phyloP scores from a whole-genome alignment of 2,329 filamentous ascomycete species.

The Ophiocordyceps polyrhachis-furcata region DNA sequence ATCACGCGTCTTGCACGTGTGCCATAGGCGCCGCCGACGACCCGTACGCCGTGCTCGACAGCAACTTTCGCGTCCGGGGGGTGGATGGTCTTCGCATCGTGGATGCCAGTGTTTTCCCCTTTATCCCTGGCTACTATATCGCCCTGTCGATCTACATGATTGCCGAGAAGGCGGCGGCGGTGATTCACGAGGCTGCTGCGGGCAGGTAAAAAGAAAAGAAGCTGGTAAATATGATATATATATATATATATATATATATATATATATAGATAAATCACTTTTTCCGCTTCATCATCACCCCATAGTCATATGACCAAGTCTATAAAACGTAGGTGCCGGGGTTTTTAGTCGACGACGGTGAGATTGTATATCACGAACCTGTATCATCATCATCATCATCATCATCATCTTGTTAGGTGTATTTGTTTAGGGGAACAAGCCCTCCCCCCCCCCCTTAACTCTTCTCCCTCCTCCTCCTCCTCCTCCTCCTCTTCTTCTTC shows the following conservation, averaged over 20 bases:
- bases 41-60: conserved; percentile 34
- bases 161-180: conserved; percentile 31
- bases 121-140: conserved; percentile 29
- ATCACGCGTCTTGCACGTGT: conserved; percentile 36
- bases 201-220: not conserved
- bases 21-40: conserved; percentile 35
- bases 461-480: too few species aligned
- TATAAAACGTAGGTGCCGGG: too few species aligned
- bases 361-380: too few species aligned
- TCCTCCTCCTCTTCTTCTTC: not conserved
- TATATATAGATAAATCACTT: too few species aligned
- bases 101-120: conserved; percentile 35
- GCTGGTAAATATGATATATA: not conserved
- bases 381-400: too few species aligned
- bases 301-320: too few species aligned
- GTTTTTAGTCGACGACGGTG: too few species aligned
- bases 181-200: conserved; percentile 2
- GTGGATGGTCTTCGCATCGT: conserved; percentile 37
- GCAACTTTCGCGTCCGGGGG: conserved; percentile 34
- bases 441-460: too few species aligned
- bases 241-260: too few species aligned
- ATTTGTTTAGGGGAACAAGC: too few species aligned
- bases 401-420: too few species aligned
- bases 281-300: too few species aligned
- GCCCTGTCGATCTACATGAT: conserved; percentile 32